These are phyloP conservation scores for Trifolium subterraneum DNA, from an alignment of 306 rosid genomes.

Conservation along the genomic window DNA sequence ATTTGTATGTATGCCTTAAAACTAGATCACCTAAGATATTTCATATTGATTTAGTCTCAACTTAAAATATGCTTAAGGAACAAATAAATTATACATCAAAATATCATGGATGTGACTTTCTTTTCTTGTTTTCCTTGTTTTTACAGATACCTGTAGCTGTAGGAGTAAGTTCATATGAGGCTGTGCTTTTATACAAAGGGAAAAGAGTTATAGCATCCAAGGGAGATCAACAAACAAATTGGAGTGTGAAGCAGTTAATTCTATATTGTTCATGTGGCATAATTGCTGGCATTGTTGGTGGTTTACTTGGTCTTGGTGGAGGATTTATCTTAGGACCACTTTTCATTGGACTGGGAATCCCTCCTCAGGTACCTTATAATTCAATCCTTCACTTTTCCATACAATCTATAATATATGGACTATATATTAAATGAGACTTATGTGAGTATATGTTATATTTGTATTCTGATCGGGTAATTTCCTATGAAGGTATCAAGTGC, in stretches of 20 bases:
- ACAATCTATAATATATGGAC: neutral
- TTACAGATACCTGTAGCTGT: constrained; percentile 42
- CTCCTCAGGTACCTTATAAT: constrained; percentile 67
- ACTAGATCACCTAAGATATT: neutral
- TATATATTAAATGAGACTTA: neutral
- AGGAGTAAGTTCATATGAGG: constrained; percentile 39
- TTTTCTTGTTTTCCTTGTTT: neutral
- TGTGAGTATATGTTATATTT: neutral
- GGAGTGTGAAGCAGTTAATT: constrained; percentile 54
- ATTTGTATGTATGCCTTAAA: neutral
- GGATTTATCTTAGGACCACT: constrained; percentile 87
- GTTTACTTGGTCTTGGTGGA: constrained; percentile 85
- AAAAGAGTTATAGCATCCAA: constrained; percentile 60
- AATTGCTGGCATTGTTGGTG: constrained; percentile 73
- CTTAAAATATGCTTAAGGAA: neutral
- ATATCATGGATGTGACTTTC: neutral
- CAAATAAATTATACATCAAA: neutral
- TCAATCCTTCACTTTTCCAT: neutral
- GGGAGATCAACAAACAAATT: constrained; percentile 59
- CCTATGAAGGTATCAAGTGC: constrained; percentile 71
- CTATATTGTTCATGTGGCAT: constrained; percentile 59
- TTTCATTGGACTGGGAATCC: constrained; percentile 75
- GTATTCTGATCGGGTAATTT: neutral
- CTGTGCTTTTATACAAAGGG: constrained; percentile 57
- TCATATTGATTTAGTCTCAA: constrained; percentile 19